A percentile compares a stretch with the other conserved stretches of the same genome.
Conservation (phyloP, 208 protist genomes). For the Acanthamoeba healyi region DNA sequence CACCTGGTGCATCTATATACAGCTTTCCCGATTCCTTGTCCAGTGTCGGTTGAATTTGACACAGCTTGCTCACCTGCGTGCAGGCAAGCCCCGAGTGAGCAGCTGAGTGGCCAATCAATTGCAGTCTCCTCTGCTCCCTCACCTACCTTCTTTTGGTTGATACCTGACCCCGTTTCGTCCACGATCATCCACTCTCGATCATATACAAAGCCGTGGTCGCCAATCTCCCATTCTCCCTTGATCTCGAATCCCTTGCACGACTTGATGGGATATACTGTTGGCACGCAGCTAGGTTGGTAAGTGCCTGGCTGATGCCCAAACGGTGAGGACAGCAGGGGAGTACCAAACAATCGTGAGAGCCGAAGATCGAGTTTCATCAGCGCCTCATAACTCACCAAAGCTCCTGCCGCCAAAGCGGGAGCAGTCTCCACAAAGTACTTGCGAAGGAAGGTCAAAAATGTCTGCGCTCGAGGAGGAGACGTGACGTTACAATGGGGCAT, state of each 20-base stretch:
- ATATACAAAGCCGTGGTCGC: slow-evolving; percentile 81
- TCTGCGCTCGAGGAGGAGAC: not conserved
- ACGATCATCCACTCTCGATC: slow-evolving; percentile 88
- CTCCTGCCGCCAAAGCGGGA: not conserved
- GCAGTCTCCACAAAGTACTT: slow-evolving; percentile 27
- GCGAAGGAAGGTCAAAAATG: not conserved
- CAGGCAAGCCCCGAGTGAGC: not conserved
- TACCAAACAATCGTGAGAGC: not conserved
- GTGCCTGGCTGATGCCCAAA: too few relatives aligned
- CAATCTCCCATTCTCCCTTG: slow-evolving; percentile 58
- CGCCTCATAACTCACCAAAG: not conserved
- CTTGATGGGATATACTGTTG: slow-evolving; percentile 87
- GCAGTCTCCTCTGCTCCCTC: too few relatives aligned
- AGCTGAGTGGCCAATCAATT: not conserved
- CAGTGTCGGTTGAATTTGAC: slow-evolving; percentile 2
- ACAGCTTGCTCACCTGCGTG: slow-evolving; percentile 49
- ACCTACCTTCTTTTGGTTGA: slow-evolving; percentile 85
- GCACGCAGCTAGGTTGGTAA: too few relatives aligned
- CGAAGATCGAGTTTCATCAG: not conserved
- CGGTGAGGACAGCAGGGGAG: too few relatives aligned
- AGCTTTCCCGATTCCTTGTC: not conserved
- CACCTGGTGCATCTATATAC: slow-evolving; percentile 30
- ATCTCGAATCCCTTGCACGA: slow-evolving; percentile 82
- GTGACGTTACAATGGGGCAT: too few relatives aligned
- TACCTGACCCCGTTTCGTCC: slow-evolving; percentile 49